Base-by-base conservation (phyloP, 2,329 filamentous ascomycete genomes). In the Trichoderma guizhouense region DNA sequence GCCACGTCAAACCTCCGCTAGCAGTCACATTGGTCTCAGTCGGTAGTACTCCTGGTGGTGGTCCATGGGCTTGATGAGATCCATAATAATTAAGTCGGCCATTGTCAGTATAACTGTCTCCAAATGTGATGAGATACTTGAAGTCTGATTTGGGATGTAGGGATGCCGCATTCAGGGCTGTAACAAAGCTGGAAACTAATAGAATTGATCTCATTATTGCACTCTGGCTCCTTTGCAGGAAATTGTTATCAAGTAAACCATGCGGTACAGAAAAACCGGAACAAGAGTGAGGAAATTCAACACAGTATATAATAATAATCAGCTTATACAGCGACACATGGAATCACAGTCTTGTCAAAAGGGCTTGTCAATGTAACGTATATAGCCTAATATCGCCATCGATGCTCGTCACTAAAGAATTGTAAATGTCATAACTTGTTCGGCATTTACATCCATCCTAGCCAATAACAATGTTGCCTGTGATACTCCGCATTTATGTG, bases 61-160 rank as follows among this genome's bases (percentile, higher is more conserved):
- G 66, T 18, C 36, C 55, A 7, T 61, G 34, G 11, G 34, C 66
- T n/a, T 61, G 26, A 47, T 69, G 55, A 24, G 26, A 30, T 12
- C 18, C 24, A 7, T 60, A 91, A 78, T 93, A 94, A 9, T 77
- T 77, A 9, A 92, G 79, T 8, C 92, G 87, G 15, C 86, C 88
- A 76, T 94, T 91, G 77, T 95, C 92, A 0, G 91, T 93, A 77
- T 92, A 94, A 80, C 91, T 93, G 79, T 94, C 91, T 18, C 92
- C 92, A 78, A 94, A 94, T 0, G 89, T 86, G 53, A 93, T 86
- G 53, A 93, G 79, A 62, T 88, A 69, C 12, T 69, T 69, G 66
- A 69, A 69, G 36, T 69, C 36, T 21, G 36, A 34, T 30, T 61
- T 51, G n/a, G 18, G 39, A 18, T 26, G 36, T 6, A 69, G 12